phyloP scores from a whole-genome alignment of 306 rosid species.

The Macrotyloma uniflorum region DNA sequence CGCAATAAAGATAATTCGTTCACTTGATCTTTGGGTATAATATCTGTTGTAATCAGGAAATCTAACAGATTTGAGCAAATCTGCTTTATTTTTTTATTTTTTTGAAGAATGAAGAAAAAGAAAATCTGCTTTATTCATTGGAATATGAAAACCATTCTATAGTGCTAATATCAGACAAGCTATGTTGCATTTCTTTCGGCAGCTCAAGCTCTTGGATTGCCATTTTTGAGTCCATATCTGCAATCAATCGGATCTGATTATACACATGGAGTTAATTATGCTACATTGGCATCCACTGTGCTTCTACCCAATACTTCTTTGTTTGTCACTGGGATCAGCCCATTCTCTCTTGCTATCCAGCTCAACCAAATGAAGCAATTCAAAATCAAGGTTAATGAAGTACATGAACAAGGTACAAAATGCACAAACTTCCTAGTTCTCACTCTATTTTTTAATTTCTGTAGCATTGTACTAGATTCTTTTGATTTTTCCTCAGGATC shows the following conservation, averaged over 20 bases:
- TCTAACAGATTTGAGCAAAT: background rate
- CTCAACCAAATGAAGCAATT: slow-evolving; percentile 72
- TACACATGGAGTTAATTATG: slow-evolving; percentile 76
- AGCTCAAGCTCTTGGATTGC: slow-evolving; percentile 81
- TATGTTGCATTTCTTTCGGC: slow-evolving; percentile 34
- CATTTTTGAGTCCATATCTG: slow-evolving; percentile 82
- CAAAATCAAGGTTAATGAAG: slow-evolving; percentile 23
- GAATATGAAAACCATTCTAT: slow-evolving; percentile 10
- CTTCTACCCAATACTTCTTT: slow-evolving; percentile 67
- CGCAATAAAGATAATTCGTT: background rate
- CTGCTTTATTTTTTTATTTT: too few relatives aligned
- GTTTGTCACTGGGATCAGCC: slow-evolving; percentile 60
- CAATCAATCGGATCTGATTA: slow-evolving; percentile 74
- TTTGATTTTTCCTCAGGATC: slow-evolving; percentile 45
- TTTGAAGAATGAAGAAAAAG: too few relatives aligned
- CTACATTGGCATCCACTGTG: slow-evolving; percentile 86
- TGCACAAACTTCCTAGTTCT: background rate
- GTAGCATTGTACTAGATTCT: background rate
- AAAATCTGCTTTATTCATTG: too few relatives aligned
- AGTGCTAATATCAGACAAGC: background rate
- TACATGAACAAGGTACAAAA: slow-evolving; percentile 49
- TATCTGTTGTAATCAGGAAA: background rate
- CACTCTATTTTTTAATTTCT: background rate
- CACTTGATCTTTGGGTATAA: background rate
- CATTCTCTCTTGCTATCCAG: slow-evolving; percentile 88